A percentile compares a stretch with the other conserved stretches of the same genome.
Evolutionary conservation across 1,139 yeast genomes (phyloP).

Genomic region (Yamadazyma diddensiae): DNA sequence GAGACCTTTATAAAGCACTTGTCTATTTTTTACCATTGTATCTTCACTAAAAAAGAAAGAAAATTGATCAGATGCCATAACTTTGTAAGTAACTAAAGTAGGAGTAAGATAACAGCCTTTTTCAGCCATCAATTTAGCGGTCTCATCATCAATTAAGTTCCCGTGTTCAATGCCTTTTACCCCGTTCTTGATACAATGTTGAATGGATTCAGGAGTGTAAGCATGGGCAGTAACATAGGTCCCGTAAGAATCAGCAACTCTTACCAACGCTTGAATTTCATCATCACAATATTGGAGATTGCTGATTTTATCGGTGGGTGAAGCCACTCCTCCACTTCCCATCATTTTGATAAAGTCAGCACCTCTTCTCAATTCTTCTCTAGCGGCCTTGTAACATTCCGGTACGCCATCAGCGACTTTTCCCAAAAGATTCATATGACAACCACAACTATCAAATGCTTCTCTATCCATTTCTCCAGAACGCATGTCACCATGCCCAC

Average conservation of each 20-base stretch:
- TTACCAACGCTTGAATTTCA: conserved; percentile 20
- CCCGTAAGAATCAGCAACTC: conserved; percentile 19
- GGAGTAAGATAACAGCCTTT: conserved; percentile 20
- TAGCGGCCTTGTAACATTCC: conserved; percentile 17
- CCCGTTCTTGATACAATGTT: conserved; percentile 19
- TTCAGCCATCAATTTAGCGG: conserved; percentile 19
- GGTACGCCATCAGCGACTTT: conserved; percentile 21
- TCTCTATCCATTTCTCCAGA: conserved; percentile 17
- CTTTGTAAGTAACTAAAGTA: conserved; percentile 21
- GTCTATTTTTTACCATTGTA: conserved; percentile 15
- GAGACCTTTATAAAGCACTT: conserved; percentile 18
- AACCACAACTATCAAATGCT: conserved; percentile 17
- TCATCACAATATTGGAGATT: conserved; percentile 20
- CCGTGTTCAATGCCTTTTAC: conserved; percentile 24
- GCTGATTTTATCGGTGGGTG: conserved; percentile 13
- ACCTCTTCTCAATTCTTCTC: conserved; percentile 21
- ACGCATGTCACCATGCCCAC: conserved; percentile 22
- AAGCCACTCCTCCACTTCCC: conserved; percentile 16
- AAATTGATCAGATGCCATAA: conserved; percentile 22
- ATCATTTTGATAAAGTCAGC: conserved; percentile 17
- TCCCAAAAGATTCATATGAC: conserved; percentile 17
- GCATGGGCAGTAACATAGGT: conserved; percentile 24
- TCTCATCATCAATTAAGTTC: conserved; percentile 19
- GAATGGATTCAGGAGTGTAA: conserved; percentile 19
- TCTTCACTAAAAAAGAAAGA: conserved; percentile 14